phyloP scores from a whole-genome alignment of 441 rosid species.

The Geranium incanum region DNA sequence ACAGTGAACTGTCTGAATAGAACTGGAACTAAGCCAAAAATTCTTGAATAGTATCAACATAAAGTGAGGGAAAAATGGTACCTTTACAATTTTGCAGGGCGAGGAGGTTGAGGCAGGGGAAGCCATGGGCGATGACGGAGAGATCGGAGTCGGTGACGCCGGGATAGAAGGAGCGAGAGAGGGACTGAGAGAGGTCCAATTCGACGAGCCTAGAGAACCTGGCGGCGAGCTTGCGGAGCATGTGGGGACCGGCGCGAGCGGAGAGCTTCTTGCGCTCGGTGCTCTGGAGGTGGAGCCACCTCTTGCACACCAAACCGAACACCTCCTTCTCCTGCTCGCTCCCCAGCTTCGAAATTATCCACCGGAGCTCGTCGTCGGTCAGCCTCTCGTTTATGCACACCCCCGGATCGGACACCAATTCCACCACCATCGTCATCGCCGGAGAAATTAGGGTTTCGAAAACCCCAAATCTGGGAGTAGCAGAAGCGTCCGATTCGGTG shows the following conservation, averaged over 20 bases:
- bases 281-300: slow-evolving; percentile 84
- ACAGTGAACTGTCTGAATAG: background rate
- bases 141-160: slow-evolving; percentile 91
- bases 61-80: slow-evolving; percentile 15
- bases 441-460: background rate
- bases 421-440: background rate
- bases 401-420: background rate
- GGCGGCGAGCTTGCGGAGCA: slow-evolving; percentile 70
- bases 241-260: slow-evolving; percentile 80
- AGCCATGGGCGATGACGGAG: slow-evolving; percentile 56
- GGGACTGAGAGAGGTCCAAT: slow-evolving; percentile 84
- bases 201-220: slow-evolving; percentile 66
- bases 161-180: slow-evolving; percentile 79
- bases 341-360: slow-evolving; percentile 55
- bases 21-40: background rate
- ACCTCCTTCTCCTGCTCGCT: slow-evolving; percentile 66
- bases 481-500: background rate
- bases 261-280: slow-evolving; percentile 77
- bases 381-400: slow-evolving; percentile 56
- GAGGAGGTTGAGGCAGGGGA: slow-evolving; percentile 53
- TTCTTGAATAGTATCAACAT: background rate
- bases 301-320: slow-evolving; percentile 84
- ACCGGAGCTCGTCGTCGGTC: slow-evolving; percentile 74
- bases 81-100: slow-evolving; percentile 74
- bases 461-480: background rate